These are phyloP conservation scores for Umbelopsis sp. DNA, from an alignment of 371 early-diverging fungal species.

Conservation along the genomic window DNA sequence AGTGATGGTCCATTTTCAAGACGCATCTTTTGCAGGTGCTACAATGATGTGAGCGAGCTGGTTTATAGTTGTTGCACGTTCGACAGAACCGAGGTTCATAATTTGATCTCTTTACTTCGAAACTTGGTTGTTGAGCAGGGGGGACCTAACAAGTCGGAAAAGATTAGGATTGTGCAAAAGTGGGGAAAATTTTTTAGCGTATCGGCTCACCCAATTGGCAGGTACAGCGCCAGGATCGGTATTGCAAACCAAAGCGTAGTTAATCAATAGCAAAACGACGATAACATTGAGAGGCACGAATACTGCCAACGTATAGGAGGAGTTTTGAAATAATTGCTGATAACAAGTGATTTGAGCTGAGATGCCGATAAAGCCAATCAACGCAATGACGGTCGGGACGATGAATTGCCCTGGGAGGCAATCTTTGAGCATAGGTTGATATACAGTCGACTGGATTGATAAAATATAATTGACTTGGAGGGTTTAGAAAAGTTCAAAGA, in stretches of 20 bases:
- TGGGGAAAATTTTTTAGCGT: background rate
- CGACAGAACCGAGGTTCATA: slow-evolving; percentile 77
- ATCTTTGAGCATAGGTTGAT: background rate
- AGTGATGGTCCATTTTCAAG: slow-evolving; percentile 94
- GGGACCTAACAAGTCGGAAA: slow-evolving; percentile 37
- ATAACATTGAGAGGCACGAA: slow-evolving; percentile 70
- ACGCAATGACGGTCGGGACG: background rate
- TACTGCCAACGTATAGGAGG: slow-evolving; percentile 37
- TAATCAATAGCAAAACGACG: slow-evolving; percentile 68
- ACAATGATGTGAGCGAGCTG: slow-evolving; percentile 87
- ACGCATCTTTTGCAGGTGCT: slow-evolving; percentile 79
- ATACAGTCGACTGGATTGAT: background rate
- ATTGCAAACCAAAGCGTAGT: slow-evolving; percentile 79
- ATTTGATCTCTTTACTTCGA: slow-evolving; percentile 76
- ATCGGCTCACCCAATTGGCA: slow-evolving; percentile 57
- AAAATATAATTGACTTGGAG: too few species aligned
- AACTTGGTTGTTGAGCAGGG: slow-evolving; percentile 55
- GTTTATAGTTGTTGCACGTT: slow-evolving; percentile 77
- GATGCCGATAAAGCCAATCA: background rate
- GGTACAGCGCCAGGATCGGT: slow-evolving; percentile 87
- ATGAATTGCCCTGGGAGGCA: slow-evolving; percentile 8
- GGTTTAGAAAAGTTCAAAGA: background rate
- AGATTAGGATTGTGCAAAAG: slow-evolving; percentile 1
- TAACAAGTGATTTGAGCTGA: background rate
- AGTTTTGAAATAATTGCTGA: slow-evolving; percentile 1